Base-by-base conservation (phyloP, 2,329 filamentous ascomycete genomes). In the Aspergillus sp. region DNA sequence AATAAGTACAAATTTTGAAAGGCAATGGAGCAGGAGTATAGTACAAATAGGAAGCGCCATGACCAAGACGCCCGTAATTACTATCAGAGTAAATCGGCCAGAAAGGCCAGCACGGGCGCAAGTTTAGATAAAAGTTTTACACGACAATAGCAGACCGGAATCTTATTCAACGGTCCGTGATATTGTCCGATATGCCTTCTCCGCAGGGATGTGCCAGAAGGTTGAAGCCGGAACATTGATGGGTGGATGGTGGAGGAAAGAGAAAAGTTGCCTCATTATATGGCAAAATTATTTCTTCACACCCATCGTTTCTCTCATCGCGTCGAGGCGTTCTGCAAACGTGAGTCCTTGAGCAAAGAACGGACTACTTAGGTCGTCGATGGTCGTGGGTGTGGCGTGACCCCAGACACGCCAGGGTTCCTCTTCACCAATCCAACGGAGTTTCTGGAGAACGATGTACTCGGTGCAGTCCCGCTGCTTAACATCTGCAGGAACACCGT, bases 341-440 rank as follows among this genome's bases (percentile, higher is more conserved):
- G 70, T 65, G 55, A 77, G 42, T 2, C 72, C 72, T 4, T 65
- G 57, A 15, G 67, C 66, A 64, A 77, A 78, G 57, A 66, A 64
- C 2, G 74, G 73, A 55, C 56, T 72, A 26, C 68, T 63, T 17
- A 80, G 59, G 55, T 74, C 70, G 13, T 74, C 65, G 48, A 78
- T 47, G 17, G 69, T 76, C 7, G 74, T 79, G 58, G 79, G 76
- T 26, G 73, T 72, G 45, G 74, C 65, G 55, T 75, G 74, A 3
- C 81, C 81, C 81, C 81, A 83, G 50, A 82, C 66, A 60, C 74
- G 77, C 81, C 81, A 83, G 15, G 72, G 67, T 12, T 71, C 70
- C 41, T 77, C 69, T 58, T 75, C 69, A 8, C 77, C 75, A 30
- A 70, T 70, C 65, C 75, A 71, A 36, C 75, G 66, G 34, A 77